Evolutionary conservation across 208 protist species (phyloP).

Genomic region (Tritrichomonas foetus): DNA sequence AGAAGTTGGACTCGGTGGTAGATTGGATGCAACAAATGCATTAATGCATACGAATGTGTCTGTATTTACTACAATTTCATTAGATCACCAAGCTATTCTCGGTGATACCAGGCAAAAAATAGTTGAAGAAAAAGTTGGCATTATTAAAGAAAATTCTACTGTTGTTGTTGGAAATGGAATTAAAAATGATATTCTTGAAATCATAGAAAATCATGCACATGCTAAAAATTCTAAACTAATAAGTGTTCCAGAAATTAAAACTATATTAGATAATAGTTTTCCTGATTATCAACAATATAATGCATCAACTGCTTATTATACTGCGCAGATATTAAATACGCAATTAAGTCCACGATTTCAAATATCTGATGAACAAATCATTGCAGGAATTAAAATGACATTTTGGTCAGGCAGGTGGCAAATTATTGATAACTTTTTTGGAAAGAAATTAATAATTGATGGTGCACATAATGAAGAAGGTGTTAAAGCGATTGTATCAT

Average conservation of each 20-base stretch:
- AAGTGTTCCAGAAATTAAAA: background rate
- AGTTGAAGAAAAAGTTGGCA: slow-evolving; percentile 39
- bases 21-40: slow-evolving; percentile 42
- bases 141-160: background rate
- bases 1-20: slow-evolving; percentile 41
- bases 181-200: no score
- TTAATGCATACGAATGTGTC: background rate
- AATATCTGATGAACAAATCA: background rate
- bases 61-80: slow-evolving; percentile 38
- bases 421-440: no score
- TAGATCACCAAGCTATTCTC: slow-evolving; percentile 40
- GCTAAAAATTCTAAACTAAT: background rate
- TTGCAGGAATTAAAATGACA: background rate
- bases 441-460: background rate
- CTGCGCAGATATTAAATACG: background rate
- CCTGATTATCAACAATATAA: background rate
- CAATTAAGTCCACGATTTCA: no score
- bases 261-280: background rate
- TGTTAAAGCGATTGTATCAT: no score
- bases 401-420: background rate
- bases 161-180: background rate
- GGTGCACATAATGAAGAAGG: background rate
- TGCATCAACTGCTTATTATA: background rate
- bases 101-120: slow-evolving; percentile 24
- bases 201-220: background rate